Evolutionary conservation across 2,329 filamentous ascomycete genomes (phyloP).

Genomic region (Lasiodiplodia sp.): DNA sequence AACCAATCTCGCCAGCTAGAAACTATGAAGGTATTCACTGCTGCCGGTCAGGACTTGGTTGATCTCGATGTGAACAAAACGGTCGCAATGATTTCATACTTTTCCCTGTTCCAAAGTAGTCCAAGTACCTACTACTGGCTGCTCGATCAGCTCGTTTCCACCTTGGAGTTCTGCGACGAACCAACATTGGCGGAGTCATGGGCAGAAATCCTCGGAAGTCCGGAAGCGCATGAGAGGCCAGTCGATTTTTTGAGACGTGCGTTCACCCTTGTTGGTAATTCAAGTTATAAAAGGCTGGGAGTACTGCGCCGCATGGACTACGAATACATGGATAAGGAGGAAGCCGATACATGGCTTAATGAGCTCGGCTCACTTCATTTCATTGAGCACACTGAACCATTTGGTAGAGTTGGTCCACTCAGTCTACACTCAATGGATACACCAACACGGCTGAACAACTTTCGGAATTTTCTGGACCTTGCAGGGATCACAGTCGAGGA

Average conservation of each 20-base stretch:
- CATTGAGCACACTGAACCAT: no score
- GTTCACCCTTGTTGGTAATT: background rate
- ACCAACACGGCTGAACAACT: background rate
- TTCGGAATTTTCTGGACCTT: background rate
- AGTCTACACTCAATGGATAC: background rate
- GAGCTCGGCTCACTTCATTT: background rate
- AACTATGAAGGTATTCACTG: background rate
- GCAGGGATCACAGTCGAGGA: background rate
- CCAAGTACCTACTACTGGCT: background rate
- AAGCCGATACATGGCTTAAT: background rate
- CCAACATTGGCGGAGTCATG: background rate
- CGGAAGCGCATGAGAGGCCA: fast-evolving
- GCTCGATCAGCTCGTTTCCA: background rate
- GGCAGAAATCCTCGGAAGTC: background rate
- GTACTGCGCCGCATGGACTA: background rate
- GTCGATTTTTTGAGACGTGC: background rate
- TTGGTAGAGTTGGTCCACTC: background rate
- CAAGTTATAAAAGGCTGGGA: background rate
- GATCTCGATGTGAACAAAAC: fast-evolving
- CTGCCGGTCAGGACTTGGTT: background rate
- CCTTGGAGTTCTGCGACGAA: background rate
- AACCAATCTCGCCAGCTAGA: background rate
- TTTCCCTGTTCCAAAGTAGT: fast-evolving
- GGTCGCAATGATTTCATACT: fast-evolving
- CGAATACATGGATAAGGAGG: background rate